Base-by-base conservation (phyloP, 768 basidiomycete species). In the Agaricus blazei region DNA sequence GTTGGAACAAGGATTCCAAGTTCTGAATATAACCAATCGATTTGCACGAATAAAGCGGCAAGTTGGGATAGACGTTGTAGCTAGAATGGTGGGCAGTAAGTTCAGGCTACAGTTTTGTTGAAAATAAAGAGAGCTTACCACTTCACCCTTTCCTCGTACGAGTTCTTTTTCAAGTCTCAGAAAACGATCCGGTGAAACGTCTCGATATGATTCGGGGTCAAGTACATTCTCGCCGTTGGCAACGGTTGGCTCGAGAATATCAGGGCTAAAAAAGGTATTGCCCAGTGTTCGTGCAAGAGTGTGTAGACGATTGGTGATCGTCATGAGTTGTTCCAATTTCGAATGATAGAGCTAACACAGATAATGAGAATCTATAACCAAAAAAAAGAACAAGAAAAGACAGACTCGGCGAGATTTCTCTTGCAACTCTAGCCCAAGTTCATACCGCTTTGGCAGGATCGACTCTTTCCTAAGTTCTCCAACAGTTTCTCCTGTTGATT, bases 141-240 rank as follows among this genome's bases (percentile, higher is more conserved):
- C 79, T 80, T 95, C 93, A n/a, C 81, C 80, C 68, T 93, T 93
- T 9, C 90, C 91, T 51, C 87, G 76, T 9, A 89, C 84, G 15
- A 93, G 78, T 63, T 94, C 91, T 65, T 89, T 87, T 75, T 94
- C 90, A 4, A 95, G 73, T 62, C 75, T 85, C 45, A 82, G 77
- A 64, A 95, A 90, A 11, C 88, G 80, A 60, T 93, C 91, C 0
- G 88, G 85, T 9, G 84, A 86, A 14, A 93, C 88, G 62, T 94
- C 88, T 24, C 80, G 75, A 62, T 81, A 76, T 4, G 78, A 72
- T 31, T 71, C 67, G 2, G 66, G 58, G 37, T 75, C 73, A 3
- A 68, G 54, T 19, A 55, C 51, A 50, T 66, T 64, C 55, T 81
- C 80, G 7, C 75, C 80, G 6, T 60, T 52, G 2, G 78, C 80